phyloP scores from a whole-genome alignment of 805 yeast genomes.

The Blastobotrys americana region DNA sequence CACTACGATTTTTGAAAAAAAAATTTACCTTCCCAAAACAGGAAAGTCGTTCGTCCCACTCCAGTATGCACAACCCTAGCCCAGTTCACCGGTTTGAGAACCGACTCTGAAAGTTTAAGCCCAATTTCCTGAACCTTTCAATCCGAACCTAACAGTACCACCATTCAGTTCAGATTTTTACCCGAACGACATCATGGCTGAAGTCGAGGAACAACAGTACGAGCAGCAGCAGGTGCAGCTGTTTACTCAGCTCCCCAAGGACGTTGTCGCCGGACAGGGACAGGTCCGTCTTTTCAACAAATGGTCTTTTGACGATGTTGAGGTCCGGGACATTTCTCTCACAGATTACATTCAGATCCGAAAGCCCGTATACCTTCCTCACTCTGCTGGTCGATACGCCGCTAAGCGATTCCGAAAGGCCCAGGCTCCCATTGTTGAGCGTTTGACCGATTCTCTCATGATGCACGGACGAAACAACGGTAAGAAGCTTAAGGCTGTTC shows the following conservation, averaged over 20 bases:
- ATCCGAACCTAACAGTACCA: too few relatives aligned
- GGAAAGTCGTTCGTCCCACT: too few relatives aligned
- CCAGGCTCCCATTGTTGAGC: conserved; percentile 98
- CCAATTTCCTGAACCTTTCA: too few relatives aligned
- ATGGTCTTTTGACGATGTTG: conserved; percentile 98
- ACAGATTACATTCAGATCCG: conserved; percentile 98
- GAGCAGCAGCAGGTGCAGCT: conserved; percentile 46
- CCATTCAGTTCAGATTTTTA: too few relatives aligned
- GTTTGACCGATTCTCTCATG: conserved; percentile 99
- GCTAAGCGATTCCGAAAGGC: conserved; percentile 99
- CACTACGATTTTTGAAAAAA: too few relatives aligned
- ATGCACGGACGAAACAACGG: conserved; percentile 99
- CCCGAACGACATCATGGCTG: conserved; percentile 8
- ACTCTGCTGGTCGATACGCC: conserved; percentile 99
- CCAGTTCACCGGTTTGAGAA: too few relatives aligned
- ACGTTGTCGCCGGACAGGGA: conserved; percentile 89
- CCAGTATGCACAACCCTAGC: too few relatives aligned
- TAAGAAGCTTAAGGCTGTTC: conserved; percentile 99
- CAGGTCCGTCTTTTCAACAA: conserved; percentile 98
- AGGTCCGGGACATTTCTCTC: conserved; percentile 95
- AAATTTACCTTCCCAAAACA: too few relatives aligned
- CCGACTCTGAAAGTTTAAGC: too few relatives aligned
- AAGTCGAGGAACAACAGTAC: conserved; percentile 11
- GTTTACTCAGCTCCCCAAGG: conserved; percentile 96
- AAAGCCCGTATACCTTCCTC: conserved; percentile 95